These are phyloP conservation scores for Vaccinium macrocarpon DNA, from an alignment of 148 eudicot genomes.

Conservation along the genomic window DNA sequence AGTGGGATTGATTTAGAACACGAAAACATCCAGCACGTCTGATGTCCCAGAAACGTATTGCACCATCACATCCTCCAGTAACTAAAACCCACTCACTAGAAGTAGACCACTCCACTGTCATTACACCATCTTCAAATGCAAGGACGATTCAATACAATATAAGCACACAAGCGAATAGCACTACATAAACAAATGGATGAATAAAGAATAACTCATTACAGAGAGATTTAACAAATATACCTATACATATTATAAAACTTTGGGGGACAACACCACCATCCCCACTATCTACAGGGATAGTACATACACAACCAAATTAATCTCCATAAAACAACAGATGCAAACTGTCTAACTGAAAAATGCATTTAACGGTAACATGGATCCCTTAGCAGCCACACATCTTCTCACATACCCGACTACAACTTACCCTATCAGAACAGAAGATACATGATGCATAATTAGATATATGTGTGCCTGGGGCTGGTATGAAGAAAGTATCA, in stretches of 20 bases:
- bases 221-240: not conserved
- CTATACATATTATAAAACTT: too few species aligned
- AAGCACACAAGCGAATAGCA: not conserved
- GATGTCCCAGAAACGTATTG: conserved; percentile 96
- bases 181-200: not conserved
- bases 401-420: not conserved
- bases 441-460: not conserved
- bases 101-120: conserved; percentile 93
- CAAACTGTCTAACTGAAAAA: not conserved
- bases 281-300: not conserved
- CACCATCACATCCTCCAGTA: conserved; percentile 99
- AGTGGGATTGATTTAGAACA: conserved; percentile 80
- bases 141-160: conserved; percentile 9
- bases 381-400: not conserved
- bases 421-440: not conserved
- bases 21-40: conserved; percentile 96
- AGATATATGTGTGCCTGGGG: not conserved
- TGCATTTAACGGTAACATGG: not conserved
- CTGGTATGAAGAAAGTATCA: not conserved
- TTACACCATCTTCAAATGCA: conserved; percentile 67
- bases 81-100: conserved; percentile 95
- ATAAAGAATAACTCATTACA: not conserved
- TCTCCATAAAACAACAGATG: not conserved
- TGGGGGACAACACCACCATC: too few species aligned
- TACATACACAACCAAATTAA: not conserved